phyloP scores from a whole-genome alignment of 352 stramenopile genomes.

The Globisporangium lucens region DNA sequence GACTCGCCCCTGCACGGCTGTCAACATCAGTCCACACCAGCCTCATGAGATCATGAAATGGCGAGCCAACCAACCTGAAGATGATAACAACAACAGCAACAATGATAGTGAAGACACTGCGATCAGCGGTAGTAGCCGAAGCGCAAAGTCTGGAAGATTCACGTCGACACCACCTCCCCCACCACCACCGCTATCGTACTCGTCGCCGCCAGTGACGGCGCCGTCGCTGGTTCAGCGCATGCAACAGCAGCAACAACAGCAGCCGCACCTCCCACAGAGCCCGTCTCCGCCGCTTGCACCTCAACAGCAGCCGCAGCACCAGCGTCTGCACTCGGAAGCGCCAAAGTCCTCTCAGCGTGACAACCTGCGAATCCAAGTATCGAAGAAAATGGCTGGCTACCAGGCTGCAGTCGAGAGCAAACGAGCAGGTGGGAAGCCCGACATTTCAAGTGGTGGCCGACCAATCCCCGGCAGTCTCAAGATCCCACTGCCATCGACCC shows the following conservation, averaged over 20 bases:
- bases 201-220: conserved; percentile 26
- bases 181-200: conserved; percentile 32
- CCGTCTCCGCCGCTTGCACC: conserved; percentile 4
- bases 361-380: conserved; percentile 72
- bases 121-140: background rate
- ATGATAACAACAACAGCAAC: conserved; percentile 3
- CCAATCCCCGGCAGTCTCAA: conserved; percentile 7
- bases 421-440: background rate
- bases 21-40: conserved; percentile 22
- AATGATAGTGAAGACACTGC: background rate
- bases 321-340: background rate
- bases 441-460: background rate
- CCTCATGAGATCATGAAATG: conserved; percentile 23
- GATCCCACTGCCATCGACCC: conserved; percentile 11
- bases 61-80: conserved; percentile 6
- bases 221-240: conserved; percentile 10
- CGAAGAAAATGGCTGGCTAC: conserved; percentile 67
- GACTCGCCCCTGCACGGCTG: conserved; percentile 13
- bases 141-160: background rate
- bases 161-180: background rate
- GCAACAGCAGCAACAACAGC: background rate
- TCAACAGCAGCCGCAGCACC: conserved; percentile 10
- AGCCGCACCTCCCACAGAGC: conserved; percentile 13
- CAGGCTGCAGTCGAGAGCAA: conserved; percentile 5
- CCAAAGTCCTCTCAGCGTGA: conserved; percentile 30